These are phyloP conservation scores for Vitis hybrid DNA, from an alignment of 177 flowering plant genomes.

Conservation along the genomic window DNA sequence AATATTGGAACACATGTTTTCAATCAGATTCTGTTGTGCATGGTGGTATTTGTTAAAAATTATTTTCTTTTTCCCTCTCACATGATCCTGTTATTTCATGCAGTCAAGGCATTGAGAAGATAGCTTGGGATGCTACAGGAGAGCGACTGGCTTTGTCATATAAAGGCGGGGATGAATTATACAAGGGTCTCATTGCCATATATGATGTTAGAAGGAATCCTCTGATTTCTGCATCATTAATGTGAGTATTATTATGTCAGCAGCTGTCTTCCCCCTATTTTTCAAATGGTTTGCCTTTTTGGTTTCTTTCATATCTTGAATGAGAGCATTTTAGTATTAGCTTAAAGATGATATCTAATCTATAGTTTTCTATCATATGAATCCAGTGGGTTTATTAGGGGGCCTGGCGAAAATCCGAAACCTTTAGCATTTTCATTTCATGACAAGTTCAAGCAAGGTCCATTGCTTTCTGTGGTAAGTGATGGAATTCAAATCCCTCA, in stretches of 20 bases:
- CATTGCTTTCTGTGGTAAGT: constrained; percentile 87
- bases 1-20: not conserved
- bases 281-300: not conserved
- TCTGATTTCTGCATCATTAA: constrained; percentile 66
- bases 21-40: not conserved
- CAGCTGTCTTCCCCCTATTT: not conserved
- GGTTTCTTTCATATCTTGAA: not conserved
- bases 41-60: not conserved
- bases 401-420: constrained; percentile 85
- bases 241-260: constrained; percentile 46
- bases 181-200: constrained; percentile 80
- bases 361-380: constrained; percentile 4
- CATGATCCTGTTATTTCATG: constrained; percentile 15
- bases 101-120: constrained; percentile 81
- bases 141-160: constrained; percentile 86
- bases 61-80: not conserved
- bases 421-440: constrained; percentile 84
- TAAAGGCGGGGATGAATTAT: constrained; percentile 71
- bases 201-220: constrained; percentile 81
- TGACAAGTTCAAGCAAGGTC: constrained; percentile 85
- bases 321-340: not conserved
- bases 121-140: constrained; percentile 98
- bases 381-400: constrained; percentile 89
- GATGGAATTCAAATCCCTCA: not conserved
- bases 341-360: constrained; percentile 15